These are phyloP conservation scores for Trichomonascaceae sp. DNA, from an alignment of 1,139 yeast species.

Conservation along the genomic window DNA sequence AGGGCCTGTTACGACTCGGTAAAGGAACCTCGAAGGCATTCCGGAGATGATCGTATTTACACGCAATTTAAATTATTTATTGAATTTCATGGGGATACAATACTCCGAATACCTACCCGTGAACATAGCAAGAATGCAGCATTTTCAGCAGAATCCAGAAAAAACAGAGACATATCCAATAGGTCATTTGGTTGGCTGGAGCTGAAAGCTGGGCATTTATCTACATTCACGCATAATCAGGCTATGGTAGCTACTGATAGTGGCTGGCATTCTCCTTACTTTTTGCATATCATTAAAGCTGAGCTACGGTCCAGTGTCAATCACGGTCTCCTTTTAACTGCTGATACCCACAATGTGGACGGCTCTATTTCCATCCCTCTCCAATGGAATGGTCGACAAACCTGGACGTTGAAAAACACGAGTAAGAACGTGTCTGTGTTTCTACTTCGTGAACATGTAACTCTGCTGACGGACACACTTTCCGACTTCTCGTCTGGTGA, in stretches of 20 bases:
- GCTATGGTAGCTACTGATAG: conserved; percentile 49
- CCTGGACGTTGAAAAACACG: conserved; percentile 56
- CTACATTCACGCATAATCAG: conserved; percentile 43
- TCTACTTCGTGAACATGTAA: conserved; percentile 76
- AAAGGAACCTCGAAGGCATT: conserved; percentile 38
- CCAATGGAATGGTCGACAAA: conserved; percentile 71
- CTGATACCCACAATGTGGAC: conserved; percentile 51
- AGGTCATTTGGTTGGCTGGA: conserved; percentile 93
- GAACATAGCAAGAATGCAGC: conserved; percentile 71
- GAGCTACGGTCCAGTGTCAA: conserved; percentile 81
- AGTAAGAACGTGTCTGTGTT: conserved; percentile 55
- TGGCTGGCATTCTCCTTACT: conserved; percentile 57
- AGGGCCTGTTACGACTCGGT: conserved; percentile 48
- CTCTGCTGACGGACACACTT: conserved; percentile 65
- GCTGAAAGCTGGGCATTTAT: conserved; percentile 50
- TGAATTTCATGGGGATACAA: conserved; percentile 52
- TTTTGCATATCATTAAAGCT: conserved; percentile 46
- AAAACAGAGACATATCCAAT: conserved; percentile 32
- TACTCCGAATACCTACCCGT: conserved; percentile 75
- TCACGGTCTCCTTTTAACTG: conserved; percentile 69
- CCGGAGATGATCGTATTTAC: conserved; percentile 49
- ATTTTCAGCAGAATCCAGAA: conserved; percentile 29
- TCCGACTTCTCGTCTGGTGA: conserved; percentile 75
- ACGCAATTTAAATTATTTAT: conserved; percentile 52
- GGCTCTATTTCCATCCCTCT: conserved; percentile 66